Conservation (phyloP, 441 rosid genomes). For the Gossypium davidsonii region DNA sequence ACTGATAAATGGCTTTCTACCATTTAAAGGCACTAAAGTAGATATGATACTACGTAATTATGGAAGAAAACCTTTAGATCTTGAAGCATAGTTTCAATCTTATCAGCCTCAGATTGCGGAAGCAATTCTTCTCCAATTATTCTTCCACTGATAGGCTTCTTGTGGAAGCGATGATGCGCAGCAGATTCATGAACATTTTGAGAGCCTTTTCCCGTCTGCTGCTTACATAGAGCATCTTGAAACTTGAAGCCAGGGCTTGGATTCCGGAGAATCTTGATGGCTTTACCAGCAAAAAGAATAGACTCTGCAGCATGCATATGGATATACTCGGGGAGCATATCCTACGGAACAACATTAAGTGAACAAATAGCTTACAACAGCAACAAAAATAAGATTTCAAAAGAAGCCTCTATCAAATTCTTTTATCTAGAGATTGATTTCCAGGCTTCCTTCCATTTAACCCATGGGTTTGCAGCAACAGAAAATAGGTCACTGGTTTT, state of each 20-base stretch:
- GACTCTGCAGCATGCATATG: slow-evolving; percentile 88
- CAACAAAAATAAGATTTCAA: slow-evolving; percentile 2
- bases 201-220: slow-evolving; percentile 41
- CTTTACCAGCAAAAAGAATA: slow-evolving; percentile 91
- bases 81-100: slow-evolving; percentile 81
- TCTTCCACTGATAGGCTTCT: slow-evolving; percentile 42
- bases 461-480: background rate
- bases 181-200: slow-evolving; percentile 53
- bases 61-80: slow-evolving; percentile 59
- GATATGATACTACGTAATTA: background rate
- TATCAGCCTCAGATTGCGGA: slow-evolving; percentile 93
- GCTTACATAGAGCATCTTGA: slow-evolving; percentile 48
- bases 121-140: slow-evolving; percentile 66
- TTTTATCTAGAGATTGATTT: background rate
- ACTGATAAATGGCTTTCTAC: background rate
- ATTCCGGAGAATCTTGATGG: slow-evolving; percentile 85
- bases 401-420: background rate
- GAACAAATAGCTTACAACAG: slow-evolving; percentile 16
- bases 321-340: slow-evolving; percentile 86
- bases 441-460: slow-evolving; percentile 3
- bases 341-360: slow-evolving; percentile 48
- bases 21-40: background rate
- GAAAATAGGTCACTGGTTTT: background rate
- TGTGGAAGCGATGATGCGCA: slow-evolving; percentile 43
- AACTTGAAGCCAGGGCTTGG: slow-evolving; percentile 68